Conservation (phyloP, 495 filamentous ascomycete genomes). For the Penicillium nucicola region DNA sequence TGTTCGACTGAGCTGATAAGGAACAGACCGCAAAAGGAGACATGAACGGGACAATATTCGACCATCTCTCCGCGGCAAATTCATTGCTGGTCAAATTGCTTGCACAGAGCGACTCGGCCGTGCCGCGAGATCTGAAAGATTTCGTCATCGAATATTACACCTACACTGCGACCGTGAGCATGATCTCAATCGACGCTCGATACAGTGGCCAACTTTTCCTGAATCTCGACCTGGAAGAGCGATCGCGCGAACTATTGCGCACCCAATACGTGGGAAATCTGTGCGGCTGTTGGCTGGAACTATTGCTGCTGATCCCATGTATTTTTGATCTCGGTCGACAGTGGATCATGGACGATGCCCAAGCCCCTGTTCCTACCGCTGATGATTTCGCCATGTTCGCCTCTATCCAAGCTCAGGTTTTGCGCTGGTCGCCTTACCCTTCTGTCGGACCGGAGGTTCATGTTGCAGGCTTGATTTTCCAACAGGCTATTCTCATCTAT, state of each 20-base stretch:
- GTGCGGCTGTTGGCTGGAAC: slow-evolving; percentile 37
- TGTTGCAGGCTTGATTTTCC: slow-evolving; percentile 33
- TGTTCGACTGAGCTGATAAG: slow-evolving; percentile 2
- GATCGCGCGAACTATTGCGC: slow-evolving; percentile 27
- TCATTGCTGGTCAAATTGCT: slow-evolving; percentile 31
- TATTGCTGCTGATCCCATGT: slow-evolving; percentile 32
- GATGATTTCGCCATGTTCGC: slow-evolving; percentile 40
- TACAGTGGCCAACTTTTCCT: slow-evolving; percentile 31
- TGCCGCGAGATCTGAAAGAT: slow-evolving; percentile 34
- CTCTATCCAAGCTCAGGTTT: slow-evolving; percentile 33
- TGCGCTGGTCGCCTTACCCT: slow-evolving; percentile 33
- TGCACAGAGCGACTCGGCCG: slow-evolving; percentile 28
- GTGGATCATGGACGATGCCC: slow-evolving; percentile 31
- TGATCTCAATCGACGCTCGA: slow-evolving; percentile 40
- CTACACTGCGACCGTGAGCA: slow-evolving; percentile 40
- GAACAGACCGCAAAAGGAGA: slow-evolving; percentile 36
- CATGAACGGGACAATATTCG: slow-evolving; percentile 38
- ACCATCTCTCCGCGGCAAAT: slow-evolving; percentile 34
- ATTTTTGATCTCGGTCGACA: slow-evolving; percentile 40
- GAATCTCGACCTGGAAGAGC: slow-evolving; percentile 36
- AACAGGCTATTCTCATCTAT: slow-evolving; percentile 37
- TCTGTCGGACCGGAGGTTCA: slow-evolving; percentile 32
- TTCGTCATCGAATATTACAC: slow-evolving; percentile 41
- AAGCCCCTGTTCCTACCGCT: slow-evolving; percentile 23
- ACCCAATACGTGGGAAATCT: slow-evolving; percentile 35